phyloP scores from a whole-genome alignment of 192 early-diverging fungal genomes.

The Coemansia sp. region DNA sequence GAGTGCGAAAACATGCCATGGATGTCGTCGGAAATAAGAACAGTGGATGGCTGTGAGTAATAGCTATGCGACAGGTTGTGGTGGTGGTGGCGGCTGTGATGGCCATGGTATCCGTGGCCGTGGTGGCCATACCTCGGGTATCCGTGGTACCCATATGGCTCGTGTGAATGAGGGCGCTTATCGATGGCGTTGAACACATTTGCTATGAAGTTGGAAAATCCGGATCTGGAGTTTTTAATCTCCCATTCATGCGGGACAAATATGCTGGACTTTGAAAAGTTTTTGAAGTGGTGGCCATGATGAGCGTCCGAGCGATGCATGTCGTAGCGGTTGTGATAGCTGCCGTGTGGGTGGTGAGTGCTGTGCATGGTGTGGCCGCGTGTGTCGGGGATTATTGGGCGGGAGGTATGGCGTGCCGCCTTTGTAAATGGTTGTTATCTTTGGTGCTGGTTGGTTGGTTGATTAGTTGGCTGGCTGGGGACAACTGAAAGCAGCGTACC shows the following conservation, averaged over 20 bases:
- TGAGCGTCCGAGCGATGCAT: background rate
- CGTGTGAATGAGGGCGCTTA: constrained; percentile 21
- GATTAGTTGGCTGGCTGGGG: too few species aligned
- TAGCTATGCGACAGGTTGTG: background rate
- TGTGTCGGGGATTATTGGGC: too few species aligned
- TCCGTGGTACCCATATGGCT: constrained; percentile 13
- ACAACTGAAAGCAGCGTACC: too few species aligned
- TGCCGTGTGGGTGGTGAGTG: background rate
- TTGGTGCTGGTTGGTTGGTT: too few species aligned
- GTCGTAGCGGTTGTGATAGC: background rate
- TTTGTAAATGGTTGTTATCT: too few species aligned
- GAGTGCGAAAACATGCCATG: constrained; percentile 40
- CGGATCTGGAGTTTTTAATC: constrained; percentile 16
- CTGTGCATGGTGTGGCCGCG: background rate
- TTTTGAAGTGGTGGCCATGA: background rate
- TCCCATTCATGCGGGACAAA: constrained; percentile 45
- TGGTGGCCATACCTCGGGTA: background rate
- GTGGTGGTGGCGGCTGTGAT: background rate
- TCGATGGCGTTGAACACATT: constrained; percentile 17
- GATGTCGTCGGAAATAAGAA: constrained; percentile 35
- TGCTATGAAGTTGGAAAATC: constrained; percentile 25
- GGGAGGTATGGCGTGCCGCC: too few species aligned
- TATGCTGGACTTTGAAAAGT: constrained; percentile 22
- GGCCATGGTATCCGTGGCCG: background rate
- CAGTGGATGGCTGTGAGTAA: constrained; percentile 14